Base-by-base conservation (phyloP, 148 eudicot species). In the Fallopia convolvulus region DNA sequence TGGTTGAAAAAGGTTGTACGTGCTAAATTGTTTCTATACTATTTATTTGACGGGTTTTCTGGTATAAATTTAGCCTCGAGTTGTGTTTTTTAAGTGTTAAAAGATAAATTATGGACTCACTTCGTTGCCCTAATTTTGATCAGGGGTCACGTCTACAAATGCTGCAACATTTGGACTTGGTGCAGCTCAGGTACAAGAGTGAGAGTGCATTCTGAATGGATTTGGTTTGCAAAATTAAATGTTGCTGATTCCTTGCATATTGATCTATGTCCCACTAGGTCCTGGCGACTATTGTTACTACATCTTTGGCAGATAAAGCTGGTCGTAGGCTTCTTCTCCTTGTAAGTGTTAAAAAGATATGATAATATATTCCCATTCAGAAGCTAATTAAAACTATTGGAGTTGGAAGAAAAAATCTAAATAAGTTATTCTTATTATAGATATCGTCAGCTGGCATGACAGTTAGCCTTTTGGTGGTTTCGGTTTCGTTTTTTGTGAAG, bases 271-370 rank as follows among this genome's bases (percentile, higher is more conserved):
- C 44, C 17, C 58, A 44, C 46, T 82, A 94, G 98, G 99, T 95
- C 21, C 20, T 93, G 80, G 97, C 99, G 32, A 95, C 99, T 65
- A 83, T 84, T 50, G 80, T 93, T 73, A 80, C 97, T 44, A 87
- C 90, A 79, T 92, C 91, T 96, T 70, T 94, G 88, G 92, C 87
- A 66, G 99, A 95, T 83, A 95, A 83, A 91, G 88, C 99, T 76
- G 99, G 99, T 70, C 91, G 99, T 14, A 88, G 97, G 79, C 42
- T 95, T 80, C 90, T 95, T 76, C 93, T 95, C 53, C 83, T 90
- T 13, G 99, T 95, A 84, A 86, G 97, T 86, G 49, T 48, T 30
- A 14, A 74, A 46, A 10, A 20, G 47, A 47, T 12, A 14, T 13
- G 12, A 10, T 68, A 8, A 39, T 68, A 15, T 17, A 53, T 50